Evolutionary conservation across 306 rosid species (phyloP).

Genomic region (Castanea sativa): DNA sequence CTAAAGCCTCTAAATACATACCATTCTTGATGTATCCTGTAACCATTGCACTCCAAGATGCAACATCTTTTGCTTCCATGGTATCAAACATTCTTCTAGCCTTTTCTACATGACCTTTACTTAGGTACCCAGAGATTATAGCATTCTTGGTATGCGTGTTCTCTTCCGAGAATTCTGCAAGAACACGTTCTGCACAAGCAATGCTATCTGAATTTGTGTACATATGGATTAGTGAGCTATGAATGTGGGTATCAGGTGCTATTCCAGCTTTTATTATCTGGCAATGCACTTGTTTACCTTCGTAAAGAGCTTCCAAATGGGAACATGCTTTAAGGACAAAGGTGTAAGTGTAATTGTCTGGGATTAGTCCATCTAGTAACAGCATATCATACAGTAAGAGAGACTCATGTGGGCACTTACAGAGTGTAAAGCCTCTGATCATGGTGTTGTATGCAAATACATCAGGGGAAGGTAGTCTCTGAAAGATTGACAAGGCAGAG

Average conservation of each 20-base stretch:
- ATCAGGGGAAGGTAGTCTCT: conserved; percentile 33
- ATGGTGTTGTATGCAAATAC: conserved; percentile 44
- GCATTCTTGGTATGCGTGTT: conserved; percentile 36
- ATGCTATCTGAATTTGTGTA: conserved; percentile 28
- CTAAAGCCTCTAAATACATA: conserved; percentile 33
- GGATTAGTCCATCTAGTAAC: conserved; percentile 24
- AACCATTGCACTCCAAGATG: conserved; percentile 55
- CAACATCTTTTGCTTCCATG: conserved; percentile 37
- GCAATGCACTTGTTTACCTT: conserved; percentile 50
- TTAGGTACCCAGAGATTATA: conserved; percentile 44
- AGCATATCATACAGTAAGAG: conserved; percentile 30
- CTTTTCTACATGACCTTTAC: conserved; percentile 28
- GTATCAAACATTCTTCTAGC: conserved; percentile 39
- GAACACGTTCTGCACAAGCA: conserved; percentile 39
- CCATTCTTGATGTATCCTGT: conserved; percentile 38
- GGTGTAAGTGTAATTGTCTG: conserved; percentile 44
- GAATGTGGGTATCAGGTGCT: conserved; percentile 26
- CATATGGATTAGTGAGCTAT: conserved; percentile 47
- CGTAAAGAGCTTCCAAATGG: conserved; percentile 29
- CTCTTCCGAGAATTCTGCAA: conserved; percentile 23
- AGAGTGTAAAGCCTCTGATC: conserved; percentile 35
- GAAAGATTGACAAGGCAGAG: conserved; percentile 31
- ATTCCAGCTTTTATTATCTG: conserved; percentile 44
- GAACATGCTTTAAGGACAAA: conserved; percentile 54
- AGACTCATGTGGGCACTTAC: conserved; percentile 20